Percentiles rank a stretch among this genome's conserved stretches.
These are phyloP conservation scores for Trichaptum fuscoviolaceum DNA, from an alignment of 768 basidiomycete species.

Conservation along the genomic window DNA sequence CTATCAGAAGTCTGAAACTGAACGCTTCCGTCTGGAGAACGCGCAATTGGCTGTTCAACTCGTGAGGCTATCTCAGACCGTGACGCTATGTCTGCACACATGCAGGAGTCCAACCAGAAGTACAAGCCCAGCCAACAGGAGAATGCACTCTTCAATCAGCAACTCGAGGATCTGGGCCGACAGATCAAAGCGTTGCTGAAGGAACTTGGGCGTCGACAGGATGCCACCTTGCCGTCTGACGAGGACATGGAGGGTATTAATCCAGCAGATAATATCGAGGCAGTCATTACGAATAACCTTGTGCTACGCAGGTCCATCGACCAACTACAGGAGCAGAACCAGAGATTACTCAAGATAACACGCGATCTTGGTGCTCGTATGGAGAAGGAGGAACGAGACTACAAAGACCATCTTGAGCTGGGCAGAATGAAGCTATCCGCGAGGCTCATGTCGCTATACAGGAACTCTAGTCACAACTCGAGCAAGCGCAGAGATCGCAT, in stretches of 20 bases:
- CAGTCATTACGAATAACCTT: constrained; percentile 83
- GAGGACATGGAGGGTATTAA: constrained; percentile 47
- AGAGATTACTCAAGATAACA: constrained; percentile 78
- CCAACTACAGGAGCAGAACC: constrained; percentile 86
- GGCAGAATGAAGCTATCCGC: constrained; percentile 72
- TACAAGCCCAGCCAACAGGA: constrained; percentile 52
- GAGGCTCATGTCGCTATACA: constrained; percentile 89
- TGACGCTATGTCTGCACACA: constrained; percentile 51
- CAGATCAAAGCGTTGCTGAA: constrained; percentile 80
- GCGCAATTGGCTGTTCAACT: constrained; percentile 78
- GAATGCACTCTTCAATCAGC: constrained; percentile 63
- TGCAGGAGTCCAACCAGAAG: constrained; percentile 61
- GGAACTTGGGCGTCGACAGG: constrained; percentile 75
- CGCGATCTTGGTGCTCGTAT: constrained; percentile 79
- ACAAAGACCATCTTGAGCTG: constrained; percentile 59
- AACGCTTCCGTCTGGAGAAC: constrained; percentile 75
- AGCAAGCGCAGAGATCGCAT: constrained; percentile 66
- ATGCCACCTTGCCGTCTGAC: constrained; percentile 75
- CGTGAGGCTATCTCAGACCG: constrained; percentile 70
- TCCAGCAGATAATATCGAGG: constrained; percentile 56
- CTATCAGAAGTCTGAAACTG: constrained; percentile 87
- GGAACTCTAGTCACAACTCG: constrained; percentile 70
- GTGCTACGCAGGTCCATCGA: constrained; percentile 80
- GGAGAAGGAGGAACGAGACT: constrained; percentile 80
- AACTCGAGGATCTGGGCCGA: constrained; percentile 75